Base-by-base conservation (phyloP, 306 rosid genomes). In the Lithocarpus polystachyus region DNA sequence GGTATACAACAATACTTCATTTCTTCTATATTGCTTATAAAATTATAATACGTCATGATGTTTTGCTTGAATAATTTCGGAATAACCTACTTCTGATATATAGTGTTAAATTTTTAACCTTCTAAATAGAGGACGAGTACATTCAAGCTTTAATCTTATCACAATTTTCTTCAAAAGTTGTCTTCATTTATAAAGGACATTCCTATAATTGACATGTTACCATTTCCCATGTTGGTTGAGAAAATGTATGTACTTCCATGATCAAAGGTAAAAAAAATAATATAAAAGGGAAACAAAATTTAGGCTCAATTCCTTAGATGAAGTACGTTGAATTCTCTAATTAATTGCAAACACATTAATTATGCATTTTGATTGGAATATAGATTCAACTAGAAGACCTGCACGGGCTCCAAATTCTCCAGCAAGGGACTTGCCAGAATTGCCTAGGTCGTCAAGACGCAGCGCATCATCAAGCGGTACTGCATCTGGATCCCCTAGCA, bases 401-500 rank as follows among this genome's bases (percentile, higher is more conserved):
- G 28, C 86, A 55, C 77, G 71, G 68, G 61, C 51, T 4, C 6
- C 62, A 10, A 75, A 77, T 54, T 33, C 81, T 15, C 71, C 83
- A 8, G 75, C 40, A 1, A 76, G 86, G 20, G 89, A 86, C 72
- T 14, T 61, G 57, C 82, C 86, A 3, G 93, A 89, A 22, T 22
- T 83, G 52, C 89, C 92, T 0, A 91, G 75, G 77, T 55, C 91
- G 24, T 87, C 91, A 0, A 82, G 87, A 77, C 72, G 81, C 4
- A 94, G 85, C 80, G 4, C 80, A 31, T 61, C 74, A 71, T 60
- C 89, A 28, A 35, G 18, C 43, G 75, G 79, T 20, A 68, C 64
- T 15, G 59, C 73, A 1, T 75, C 78, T 40, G 95, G 80, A 29
- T 85, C 90, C 2, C 97, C 92, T 4, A 81, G 51, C 14, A 89